These are phyloP conservation scores for Pelargonium australe DNA, from an alignment of 441 rosid genomes.

Conservation along the genomic window DNA sequence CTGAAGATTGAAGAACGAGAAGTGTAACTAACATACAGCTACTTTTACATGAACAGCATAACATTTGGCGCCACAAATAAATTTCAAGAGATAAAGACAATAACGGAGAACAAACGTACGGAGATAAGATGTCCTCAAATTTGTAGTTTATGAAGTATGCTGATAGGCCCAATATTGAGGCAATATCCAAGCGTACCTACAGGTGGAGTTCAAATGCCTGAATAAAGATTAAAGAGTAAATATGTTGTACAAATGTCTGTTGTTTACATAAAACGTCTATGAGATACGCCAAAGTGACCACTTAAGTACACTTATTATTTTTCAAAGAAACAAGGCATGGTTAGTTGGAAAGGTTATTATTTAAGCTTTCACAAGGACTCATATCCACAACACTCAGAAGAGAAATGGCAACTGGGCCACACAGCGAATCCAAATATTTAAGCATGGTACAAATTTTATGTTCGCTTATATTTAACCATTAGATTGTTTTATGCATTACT, in stretches of 20 bases:
- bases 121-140: slow-evolving; percentile 75
- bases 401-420: background rate
- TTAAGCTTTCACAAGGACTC: background rate
- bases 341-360: background rate
- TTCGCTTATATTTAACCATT: slow-evolving; percentile 7
- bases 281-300: background rate
- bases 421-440: background rate
- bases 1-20: no score
- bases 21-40: no score
- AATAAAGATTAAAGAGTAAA: slow-evolving; percentile 15
- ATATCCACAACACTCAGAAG: background rate
- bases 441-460: background rate
- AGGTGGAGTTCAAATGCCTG: slow-evolving; percentile 23
- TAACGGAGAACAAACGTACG: slow-evolving; percentile 42
- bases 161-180: slow-evolving; percentile 78
- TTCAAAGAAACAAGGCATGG: background rate
- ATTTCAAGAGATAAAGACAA: slow-evolving; percentile 6
- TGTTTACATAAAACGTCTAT: slow-evolving; percentile 7
- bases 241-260: background rate
- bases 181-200: slow-evolving; percentile 85
- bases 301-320: background rate
- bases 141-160: slow-evolving; percentile 91
- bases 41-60: background rate
- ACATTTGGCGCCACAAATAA: background rate
- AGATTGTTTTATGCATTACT: slow-evolving; percentile 7